Conservation (phyloP, 2,329 filamentous ascomycete species). For the Incumbomyces delicatus region DNA sequence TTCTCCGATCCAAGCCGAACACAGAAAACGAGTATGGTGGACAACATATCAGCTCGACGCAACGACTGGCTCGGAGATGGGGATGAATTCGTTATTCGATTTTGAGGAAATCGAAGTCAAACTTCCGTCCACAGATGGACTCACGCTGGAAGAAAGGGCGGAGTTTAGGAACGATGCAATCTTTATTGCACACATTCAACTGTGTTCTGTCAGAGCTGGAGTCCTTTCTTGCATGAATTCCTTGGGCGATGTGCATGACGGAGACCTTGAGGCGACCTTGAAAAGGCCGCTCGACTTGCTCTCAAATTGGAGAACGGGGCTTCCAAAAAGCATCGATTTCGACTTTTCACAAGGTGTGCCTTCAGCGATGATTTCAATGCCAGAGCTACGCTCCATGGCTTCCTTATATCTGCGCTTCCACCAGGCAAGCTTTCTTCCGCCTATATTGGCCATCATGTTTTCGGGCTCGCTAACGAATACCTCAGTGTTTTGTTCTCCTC, state of each 20-base stretch:
- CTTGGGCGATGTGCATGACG: neutral
- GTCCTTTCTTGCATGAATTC: neutral
- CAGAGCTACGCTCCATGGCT: constrained; percentile 9
- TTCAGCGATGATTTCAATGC: constrained; percentile 1
- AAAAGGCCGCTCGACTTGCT: neutral
- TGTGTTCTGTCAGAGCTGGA: neutral
- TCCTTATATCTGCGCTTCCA: constrained; percentile 12
- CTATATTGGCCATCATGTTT: neutral
- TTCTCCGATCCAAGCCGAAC: constrained; percentile 4
- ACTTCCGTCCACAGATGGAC: neutral
- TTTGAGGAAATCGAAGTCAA: neutral
- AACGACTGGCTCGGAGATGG: constrained; percentile 13
- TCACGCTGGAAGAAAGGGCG: neutral
- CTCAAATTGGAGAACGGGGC: neutral
- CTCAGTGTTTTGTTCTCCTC: constrained; percentile 9
- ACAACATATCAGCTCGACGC: constrained; percentile 14
- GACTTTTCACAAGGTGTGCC: neutral
- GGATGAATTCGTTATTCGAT: constrained; percentile 3
- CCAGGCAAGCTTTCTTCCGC: constrained; percentile 5
- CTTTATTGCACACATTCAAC: neutral
- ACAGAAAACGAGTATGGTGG: constrained; percentile 19
- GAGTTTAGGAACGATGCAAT: neutral
- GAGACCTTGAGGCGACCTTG: neutral
- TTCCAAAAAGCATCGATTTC: neutral
- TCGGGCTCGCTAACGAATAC: neutral